Evolutionary conservation across 371 early-diverging fungal genomes (phyloP).

Genomic region (Syncephalastrum monosporum): DNA sequence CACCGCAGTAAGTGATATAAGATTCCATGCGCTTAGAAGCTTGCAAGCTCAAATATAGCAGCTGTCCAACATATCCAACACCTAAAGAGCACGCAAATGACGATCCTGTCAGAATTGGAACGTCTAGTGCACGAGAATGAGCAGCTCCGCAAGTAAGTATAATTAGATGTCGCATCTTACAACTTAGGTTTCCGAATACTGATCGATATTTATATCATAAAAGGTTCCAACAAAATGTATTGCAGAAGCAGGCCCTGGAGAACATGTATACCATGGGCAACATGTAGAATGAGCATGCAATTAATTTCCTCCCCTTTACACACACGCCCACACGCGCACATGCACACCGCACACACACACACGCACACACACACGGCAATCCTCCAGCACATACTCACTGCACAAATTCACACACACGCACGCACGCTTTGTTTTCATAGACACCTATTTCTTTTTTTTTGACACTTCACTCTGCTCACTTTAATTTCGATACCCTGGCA

Average conservation of each 20-base stretch:
- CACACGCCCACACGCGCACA: too few relatives aligned
- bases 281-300: slow-evolving; percentile 13
- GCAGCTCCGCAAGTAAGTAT: slow-evolving; percentile 27
- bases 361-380: too few relatives aligned
- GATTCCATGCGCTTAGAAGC: neutral
- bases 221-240: slow-evolving; percentile 47
- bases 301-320: too few relatives aligned
- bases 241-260: slow-evolving; percentile 52
- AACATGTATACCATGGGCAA: slow-evolving; percentile 44
- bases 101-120: slow-evolving; percentile 31
- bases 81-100: slow-evolving; percentile 29
- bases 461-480: too few relatives aligned
- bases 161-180: neutral
- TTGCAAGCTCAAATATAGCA: slow-evolving; percentile 5
- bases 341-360: too few relatives aligned
- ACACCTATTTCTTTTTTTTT: too few relatives aligned
- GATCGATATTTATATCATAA: neutral
- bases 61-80: slow-evolving; percentile 37
- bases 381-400: too few relatives aligned
- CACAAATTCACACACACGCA: too few relatives aligned
- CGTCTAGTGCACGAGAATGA: slow-evolving; percentile 32
- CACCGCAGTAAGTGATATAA: slow-evolving; percentile 27
- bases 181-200: neutral
- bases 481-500: too few relatives aligned
- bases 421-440: too few relatives aligned